Evolutionary conservation across 139 green algal genomes (phyloP), one percentile per base, ranked within the genome.

Genomic region (Chlorella sorokiniana): DNA sequence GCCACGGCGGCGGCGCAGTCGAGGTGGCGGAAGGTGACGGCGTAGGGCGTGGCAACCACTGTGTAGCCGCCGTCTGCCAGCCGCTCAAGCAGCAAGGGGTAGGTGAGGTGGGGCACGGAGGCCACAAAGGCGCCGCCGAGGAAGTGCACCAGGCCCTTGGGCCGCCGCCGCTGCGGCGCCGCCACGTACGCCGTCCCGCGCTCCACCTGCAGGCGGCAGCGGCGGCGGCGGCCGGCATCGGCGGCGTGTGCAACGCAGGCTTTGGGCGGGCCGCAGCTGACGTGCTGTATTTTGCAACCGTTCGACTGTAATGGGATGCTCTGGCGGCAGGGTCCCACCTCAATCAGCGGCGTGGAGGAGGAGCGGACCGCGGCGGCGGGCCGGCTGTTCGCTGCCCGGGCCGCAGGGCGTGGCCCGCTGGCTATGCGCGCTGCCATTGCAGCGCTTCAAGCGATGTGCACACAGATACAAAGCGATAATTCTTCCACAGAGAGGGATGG

Each of bases 81-180:
- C 54, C 54, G 69, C 72, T 68, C 40, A 10, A 79, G 37, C 8
- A 79, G 59, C 11, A 69, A 25, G 0, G 73, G 41, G 54, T 79
- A 79, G 1, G 88, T 86, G 29, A 94, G 76, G 84, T 96, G 91
- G 31, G 95, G 95, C 4, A 94, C 93, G 14, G 94, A 94, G 3
- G 94, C 95, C 33, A 96, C 93, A 85, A 98, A 98, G 20, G 94
- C 94, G 18, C 91, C 95, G 2, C 95, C 95, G 31, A 97, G 74
- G 86, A 98, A 98, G 82, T 98, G 94, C 35, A 97, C 90, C 20
- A 98, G 1, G 20, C 62, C 76, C 22, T 68, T 68, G 31, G 51
- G 44, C 0, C 51, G 48, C 35, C 45, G 35, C 31, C 20, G 37
- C 9, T 16, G 31, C 2, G 70, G 70, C 9, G 54, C 69, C 10